A percentile compares a stretch with the other conserved stretches of the same genome.
These are phyloP conservation scores for Neofusicoccum umdonicola DNA, from an alignment of 2,329 filamentous ascomycete genomes.

Conservation along the genomic window DNA sequence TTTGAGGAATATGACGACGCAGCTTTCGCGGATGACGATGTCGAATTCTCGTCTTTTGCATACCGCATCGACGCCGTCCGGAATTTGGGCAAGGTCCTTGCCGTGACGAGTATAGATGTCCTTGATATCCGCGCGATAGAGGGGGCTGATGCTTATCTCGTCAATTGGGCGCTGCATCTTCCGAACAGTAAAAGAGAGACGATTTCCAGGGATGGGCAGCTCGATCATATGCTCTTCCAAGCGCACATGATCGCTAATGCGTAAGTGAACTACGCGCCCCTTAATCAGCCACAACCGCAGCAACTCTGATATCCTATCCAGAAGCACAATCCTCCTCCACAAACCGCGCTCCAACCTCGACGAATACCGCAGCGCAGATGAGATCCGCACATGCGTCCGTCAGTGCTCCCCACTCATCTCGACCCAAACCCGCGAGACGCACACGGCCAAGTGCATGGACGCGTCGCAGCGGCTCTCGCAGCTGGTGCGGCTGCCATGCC, in stretches of 20 bases:
- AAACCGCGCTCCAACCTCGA: conserved; percentile 39
- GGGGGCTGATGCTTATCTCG: conserved; percentile 59
- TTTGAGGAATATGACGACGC: conserved; percentile 74
- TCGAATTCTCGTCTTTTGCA: conserved; percentile 76
- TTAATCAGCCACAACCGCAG: background rate
- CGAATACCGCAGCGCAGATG: conserved; percentile 30
- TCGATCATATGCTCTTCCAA: conserved; percentile 91
- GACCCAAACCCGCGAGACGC: conserved; percentile 54
- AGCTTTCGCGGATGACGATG: conserved; percentile 69
- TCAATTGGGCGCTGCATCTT: conserved; percentile 78
- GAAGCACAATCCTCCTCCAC: conserved; percentile 45
- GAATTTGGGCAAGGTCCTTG: conserved; percentile 74
- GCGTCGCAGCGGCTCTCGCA: conserved; percentile 75
- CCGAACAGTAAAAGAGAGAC: conserved; percentile 69
- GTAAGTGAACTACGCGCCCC: conserved; percentile 22
- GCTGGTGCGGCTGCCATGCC: conserved; percentile 70
- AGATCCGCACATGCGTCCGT: conserved; percentile 63
- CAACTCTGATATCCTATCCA: conserved; percentile 21
- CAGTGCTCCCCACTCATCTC: conserved; percentile 44
- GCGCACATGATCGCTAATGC: conserved; percentile 73
- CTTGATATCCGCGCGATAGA: conserved; percentile 50
- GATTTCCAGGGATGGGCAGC: conserved; percentile 64
- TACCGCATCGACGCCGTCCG: conserved; percentile 80
- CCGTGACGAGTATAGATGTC: conserved; percentile 39
- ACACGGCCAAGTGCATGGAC: conserved; percentile 77